Conservation (phyloP, 495 filamentous ascomycete species). For the Penicillium ochrochloron region DNA sequence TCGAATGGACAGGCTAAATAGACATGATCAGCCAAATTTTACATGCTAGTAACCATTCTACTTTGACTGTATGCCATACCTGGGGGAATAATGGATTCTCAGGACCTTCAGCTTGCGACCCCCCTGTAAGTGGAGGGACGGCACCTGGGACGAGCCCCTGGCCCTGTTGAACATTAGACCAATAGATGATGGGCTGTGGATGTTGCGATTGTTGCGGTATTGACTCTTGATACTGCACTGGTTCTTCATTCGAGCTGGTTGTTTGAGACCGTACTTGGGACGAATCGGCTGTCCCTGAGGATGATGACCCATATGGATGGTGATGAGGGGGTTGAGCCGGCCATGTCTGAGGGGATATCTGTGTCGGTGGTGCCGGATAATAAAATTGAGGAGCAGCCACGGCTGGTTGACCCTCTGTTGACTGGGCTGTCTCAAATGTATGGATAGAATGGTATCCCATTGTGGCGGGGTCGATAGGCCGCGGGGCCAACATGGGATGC, state of each 20-base stretch:
- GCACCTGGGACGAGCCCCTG: neutral
- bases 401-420: neutral
- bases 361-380: conserved; percentile 24
- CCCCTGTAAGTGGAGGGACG: neutral
- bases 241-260: neutral
- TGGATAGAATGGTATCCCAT: conserved; percentile 21
- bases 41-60: neutral
- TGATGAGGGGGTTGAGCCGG: conserved; percentile 7
- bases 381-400: conserved; percentile 24
- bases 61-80: conserved; percentile 6
- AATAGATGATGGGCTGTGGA: conserved; percentile 20
- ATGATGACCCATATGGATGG: neutral
- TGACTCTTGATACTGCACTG: neutral
- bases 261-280: conserved; percentile 20
- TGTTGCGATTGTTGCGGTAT: conserved; percentile 9
- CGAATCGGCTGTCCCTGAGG: conserved; percentile 12
- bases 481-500: conserved; percentile 45
- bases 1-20: neutral
- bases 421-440: conserved; percentile 2
- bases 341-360: conserved; percentile 20
- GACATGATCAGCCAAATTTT: neutral
- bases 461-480: conserved; percentile 23
- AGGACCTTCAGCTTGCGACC: neutral
- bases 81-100: conserved; percentile 11
- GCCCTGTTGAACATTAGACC: conserved; percentile 15